These are phyloP conservation scores for Cladosporium sp. DNA, from an alignment of 2,329 filamentous ascomycete genomes.

Conservation along the genomic window DNA sequence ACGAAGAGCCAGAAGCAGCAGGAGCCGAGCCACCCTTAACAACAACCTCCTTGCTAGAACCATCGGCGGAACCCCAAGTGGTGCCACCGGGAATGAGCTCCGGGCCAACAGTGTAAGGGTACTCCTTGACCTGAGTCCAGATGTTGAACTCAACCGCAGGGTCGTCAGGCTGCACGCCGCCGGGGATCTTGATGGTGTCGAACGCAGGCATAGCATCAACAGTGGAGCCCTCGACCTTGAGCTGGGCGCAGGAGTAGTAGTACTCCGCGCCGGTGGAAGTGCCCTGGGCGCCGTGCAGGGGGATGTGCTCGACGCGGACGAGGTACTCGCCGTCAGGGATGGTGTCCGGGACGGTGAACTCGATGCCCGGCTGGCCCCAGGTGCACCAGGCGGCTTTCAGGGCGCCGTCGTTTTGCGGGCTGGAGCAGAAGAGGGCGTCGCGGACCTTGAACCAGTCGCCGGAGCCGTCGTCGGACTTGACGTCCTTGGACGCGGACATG, in stretches of 20 bases:
- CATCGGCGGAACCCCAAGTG: conserved; percentile 19
- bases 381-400: conserved; percentile 21
- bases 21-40: background rate
- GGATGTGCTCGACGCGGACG: conserved; percentile 55
- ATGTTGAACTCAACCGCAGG: conserved; percentile 20
- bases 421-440: conserved; percentile 18
- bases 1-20: background rate
- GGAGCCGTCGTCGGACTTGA: conserved; percentile 22
- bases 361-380: conserved; percentile 19
- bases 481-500: conserved; percentile 28
- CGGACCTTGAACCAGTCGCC: conserved; percentile 28
- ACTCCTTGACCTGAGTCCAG: conserved; percentile 18
- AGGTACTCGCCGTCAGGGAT: conserved; percentile 58
- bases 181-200: conserved; percentile 23
- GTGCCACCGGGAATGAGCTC: conserved; percentile 17
- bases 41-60: conserved; percentile 12
- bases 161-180: conserved; percentile 20
- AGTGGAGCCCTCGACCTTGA: conserved; percentile 22
- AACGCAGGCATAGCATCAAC: background rate
- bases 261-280: conserved; percentile 34
- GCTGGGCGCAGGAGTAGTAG: conserved; percentile 38
- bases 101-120: conserved; percentile 17
- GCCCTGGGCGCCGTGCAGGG: conserved; percentile 54
- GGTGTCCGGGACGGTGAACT: conserved; percentile 48
- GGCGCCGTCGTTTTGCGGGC: conserved; percentile 12